Conservation (phyloP, 1,139 yeast species). For the Protomyces pachydermus region DNA sequence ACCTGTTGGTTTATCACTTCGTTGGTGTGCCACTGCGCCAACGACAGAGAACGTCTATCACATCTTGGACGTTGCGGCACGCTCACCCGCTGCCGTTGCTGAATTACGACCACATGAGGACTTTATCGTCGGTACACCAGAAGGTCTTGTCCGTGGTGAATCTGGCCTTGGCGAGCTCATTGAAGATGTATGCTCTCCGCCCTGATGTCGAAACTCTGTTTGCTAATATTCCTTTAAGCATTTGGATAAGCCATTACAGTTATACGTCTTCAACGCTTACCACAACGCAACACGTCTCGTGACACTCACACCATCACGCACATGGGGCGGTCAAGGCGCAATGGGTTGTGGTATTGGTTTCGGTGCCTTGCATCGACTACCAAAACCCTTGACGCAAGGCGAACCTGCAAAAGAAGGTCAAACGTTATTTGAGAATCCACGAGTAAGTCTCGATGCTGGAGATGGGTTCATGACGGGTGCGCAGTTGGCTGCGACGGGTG, state of each 20-base stretch:
- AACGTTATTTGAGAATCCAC: conserved; percentile 25
- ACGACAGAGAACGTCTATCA: conserved; percentile 70
- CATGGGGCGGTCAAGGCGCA: conserved; percentile 67
- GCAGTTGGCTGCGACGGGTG: conserved; percentile 3
- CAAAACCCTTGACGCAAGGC: conserved; percentile 43
- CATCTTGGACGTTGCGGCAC: conserved; percentile 64
- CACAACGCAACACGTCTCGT: conserved; percentile 83
- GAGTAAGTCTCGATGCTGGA: background rate
- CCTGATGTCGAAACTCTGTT: background rate
- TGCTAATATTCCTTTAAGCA: background rate
- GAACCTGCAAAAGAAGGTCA: conserved; percentile 27
- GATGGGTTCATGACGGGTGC: conserved; percentile 18
- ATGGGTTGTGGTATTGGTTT: conserved; percentile 95
- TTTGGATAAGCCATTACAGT: conserved; percentile 38
- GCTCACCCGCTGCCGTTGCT: conserved; percentile 80
- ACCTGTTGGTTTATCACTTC: conserved; percentile 61
- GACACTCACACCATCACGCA: conserved; percentile 58
- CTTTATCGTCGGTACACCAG: conserved; percentile 83
- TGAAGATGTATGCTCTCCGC: conserved; percentile 17
- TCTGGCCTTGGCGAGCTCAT: conserved; percentile 25
- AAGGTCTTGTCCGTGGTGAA: conserved; percentile 79
- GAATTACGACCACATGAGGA: conserved; percentile 83
- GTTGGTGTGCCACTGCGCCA: conserved; percentile 51
- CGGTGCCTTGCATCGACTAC: conserved; percentile 74
- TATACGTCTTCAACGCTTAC: conserved; percentile 85